Conservation (phyloP, 225 moss, liverwort and hornwort species). For the Marchantia paleacea region DNA sequence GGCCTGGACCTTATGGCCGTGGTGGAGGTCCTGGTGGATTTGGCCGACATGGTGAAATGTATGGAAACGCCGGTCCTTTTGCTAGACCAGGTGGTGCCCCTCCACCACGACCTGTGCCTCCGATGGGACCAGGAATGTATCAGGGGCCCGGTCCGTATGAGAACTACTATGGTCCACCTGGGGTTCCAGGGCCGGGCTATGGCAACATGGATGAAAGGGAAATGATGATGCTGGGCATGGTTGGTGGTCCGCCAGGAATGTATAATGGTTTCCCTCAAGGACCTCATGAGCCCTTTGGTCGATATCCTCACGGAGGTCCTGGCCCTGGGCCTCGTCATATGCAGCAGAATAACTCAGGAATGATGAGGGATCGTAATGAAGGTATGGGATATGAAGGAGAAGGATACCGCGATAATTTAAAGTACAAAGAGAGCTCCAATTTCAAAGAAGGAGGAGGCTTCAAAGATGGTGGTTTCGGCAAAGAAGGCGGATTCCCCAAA, state of each 20-base stretch:
- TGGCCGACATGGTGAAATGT: constrained; percentile 80
- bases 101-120: constrained; percentile 62
- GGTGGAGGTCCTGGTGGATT: constrained; percentile 71
- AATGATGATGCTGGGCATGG: constrained; percentile 83
- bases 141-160: constrained; percentile 86
- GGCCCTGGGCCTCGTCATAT: constrained; percentile 68
- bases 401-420: constrained; percentile 63
- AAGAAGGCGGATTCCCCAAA: constrained; percentile 32
- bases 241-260: constrained; percentile 63
- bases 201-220: constrained; percentile 82
- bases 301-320: constrained; percentile 71
- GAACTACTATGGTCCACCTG: constrained; percentile 75
- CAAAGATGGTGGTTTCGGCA: constrained; percentile 48
- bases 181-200: constrained; percentile 47
- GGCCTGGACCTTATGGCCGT: constrained; percentile 64
- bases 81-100: constrained; percentile 56
- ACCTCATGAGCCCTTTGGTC: constrained; percentile 72
- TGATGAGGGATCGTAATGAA: constrained; percentile 65
- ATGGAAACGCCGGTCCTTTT: constrained; percentile 67
- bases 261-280: constrained; percentile 71
- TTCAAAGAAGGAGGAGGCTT: constrained; percentile 39
- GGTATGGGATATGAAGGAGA: constrained; percentile 47
- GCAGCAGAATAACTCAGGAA: constrained; percentile 34
- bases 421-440: constrained; percentile 52
- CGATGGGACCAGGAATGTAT: constrained; percentile 78